Percentiles rank a stretch among this genome's conserved stretches.
Evolutionary conservation across 2,329 filamentous ascomycete genomes (phyloP).

Genomic region (Dichotomopilus funicola): DNA sequence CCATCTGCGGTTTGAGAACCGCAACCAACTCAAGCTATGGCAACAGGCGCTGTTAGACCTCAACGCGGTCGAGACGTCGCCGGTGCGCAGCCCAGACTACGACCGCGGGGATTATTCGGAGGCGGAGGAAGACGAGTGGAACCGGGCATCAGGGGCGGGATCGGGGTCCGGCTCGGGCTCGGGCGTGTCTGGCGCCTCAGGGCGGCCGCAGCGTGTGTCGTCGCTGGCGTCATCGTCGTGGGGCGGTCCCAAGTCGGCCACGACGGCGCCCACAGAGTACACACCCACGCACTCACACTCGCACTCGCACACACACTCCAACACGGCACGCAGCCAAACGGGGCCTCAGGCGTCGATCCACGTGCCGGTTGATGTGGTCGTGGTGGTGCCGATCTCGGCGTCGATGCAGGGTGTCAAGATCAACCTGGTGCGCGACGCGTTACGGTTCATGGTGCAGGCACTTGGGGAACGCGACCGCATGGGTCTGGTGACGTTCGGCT

Average conservation of each 20-base stretch:
- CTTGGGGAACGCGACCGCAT: slow-evolving; percentile 92
- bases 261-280: slow-evolving; percentile 88
- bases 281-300: slow-evolving; percentile 35
- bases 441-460: slow-evolving; percentile 84
- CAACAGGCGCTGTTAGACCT: slow-evolving; percentile 80
- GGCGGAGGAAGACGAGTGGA: slow-evolving; percentile 84
- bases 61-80: slow-evolving; percentile 61
- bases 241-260: slow-evolving; percentile 73
- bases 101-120: slow-evolving; percentile 73
- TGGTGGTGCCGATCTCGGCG: slow-evolving; percentile 93
- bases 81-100: slow-evolving; percentile 65
- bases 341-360: slow-evolving; percentile 54
- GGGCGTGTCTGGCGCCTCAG: slow-evolving; percentile 19
- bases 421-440: slow-evolving; percentile 81
- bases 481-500: slow-evolving; percentile 95
- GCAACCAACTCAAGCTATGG: slow-evolving; percentile 82
- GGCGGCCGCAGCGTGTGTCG: slow-evolving; percentile 61
- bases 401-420: slow-evolving; percentile 99
- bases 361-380: slow-evolving; percentile 89
- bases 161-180: too few species aligned
- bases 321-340: slow-evolving; percentile 48
- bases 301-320: slow-evolving; percentile 26
- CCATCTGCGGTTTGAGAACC: slow-evolving; percentile 81
- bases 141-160: slow-evolving; percentile 38
- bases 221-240: slow-evolving; percentile 71